These are phyloP conservation scores for Trichoderma koningii DNA, from an alignment of 2,329 filamentous ascomycete species.

Conservation along the genomic window DNA sequence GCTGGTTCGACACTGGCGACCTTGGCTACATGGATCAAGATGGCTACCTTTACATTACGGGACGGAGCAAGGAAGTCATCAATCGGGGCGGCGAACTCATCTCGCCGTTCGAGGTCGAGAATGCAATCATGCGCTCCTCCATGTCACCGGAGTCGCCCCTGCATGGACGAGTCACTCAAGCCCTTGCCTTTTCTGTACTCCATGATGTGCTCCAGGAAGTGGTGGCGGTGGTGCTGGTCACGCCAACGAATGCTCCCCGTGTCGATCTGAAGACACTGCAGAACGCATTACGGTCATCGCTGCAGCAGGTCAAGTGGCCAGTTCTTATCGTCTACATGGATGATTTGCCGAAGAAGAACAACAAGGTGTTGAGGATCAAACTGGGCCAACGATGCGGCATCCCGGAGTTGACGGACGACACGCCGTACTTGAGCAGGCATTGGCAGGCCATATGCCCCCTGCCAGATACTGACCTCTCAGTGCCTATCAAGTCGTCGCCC, in stretches of 20 bases:
- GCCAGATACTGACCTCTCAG: conserved; percentile 49
- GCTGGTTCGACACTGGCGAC: conserved; percentile 59
- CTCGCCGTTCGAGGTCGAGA: conserved; percentile 60
- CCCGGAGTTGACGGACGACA: conserved; percentile 48
- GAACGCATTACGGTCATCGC: conserved; percentile 47
- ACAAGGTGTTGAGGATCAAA: conserved; percentile 59
- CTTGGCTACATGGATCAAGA: conserved; percentile 54
- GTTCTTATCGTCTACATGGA: conserved; percentile 57
- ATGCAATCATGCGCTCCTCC: conserved; percentile 54
- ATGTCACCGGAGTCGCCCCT: conserved; percentile 46
- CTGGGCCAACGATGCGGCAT: conserved; percentile 52
- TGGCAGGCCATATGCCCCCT: conserved; percentile 53
- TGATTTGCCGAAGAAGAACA: conserved; percentile 56
- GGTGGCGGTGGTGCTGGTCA: conserved; percentile 55
- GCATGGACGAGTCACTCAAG: conserved; percentile 50
- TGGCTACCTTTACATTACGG: conserved; percentile 57
- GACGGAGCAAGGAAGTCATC: conserved; percentile 59
- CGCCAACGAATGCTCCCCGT: conserved; percentile 45
- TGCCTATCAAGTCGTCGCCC: conserved; percentile 41
- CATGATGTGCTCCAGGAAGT: conserved; percentile 59
- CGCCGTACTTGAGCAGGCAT: conserved; percentile 48
- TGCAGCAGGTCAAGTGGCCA: conserved; percentile 58
- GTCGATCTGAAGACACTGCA: conserved; percentile 54
- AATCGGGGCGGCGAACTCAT: conserved; percentile 62
- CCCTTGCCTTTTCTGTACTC: conserved; percentile 55